Base-by-base conservation (phyloP, 2,329 filamentous ascomycete species). In the Cryphonectria carpinicola region DNA sequence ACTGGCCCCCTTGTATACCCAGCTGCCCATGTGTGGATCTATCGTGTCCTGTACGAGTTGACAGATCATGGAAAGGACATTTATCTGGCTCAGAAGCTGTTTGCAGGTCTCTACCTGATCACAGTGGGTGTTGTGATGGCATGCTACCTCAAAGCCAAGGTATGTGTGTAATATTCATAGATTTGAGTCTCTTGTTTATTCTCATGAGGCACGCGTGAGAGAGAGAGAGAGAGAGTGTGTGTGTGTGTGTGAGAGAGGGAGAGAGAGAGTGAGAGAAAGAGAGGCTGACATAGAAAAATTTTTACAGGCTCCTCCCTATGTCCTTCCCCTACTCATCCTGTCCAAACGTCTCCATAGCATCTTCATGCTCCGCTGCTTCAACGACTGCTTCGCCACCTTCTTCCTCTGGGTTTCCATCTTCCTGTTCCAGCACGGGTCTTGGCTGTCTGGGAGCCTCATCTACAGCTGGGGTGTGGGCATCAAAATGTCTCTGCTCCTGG, bases 1-100 rank as follows among this genome's bases (percentile, higher is more conserved):
- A 99, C 96, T 0, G 96, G 96, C 0, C 96, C 96, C 3, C 86
- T 98, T 66, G 96, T 99, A 72, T 99, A 99, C 82, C 96, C 96
- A 28, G 96, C 94, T 49, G 92, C 90, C 4, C 96, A 99, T 82
- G 92, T 99, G 74, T 97, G 97, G 85, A 92, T 93, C 74, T 99
- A 98, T 83, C 91, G 90, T 54, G 84, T 86, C 2, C 87, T 99
- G 14, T 95, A 97, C 82, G 82, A 89, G 77, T 76, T 97, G 70
- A 98, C 96, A 14, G 84, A 92, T 77, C 81, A 90, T 71, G 96
- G 96, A 7, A 86, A 82, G 66, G 85, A 98, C 79, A 93, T 98
- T 66, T 80, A 90, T 14, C 80, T 91, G 63, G 95, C 93, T n/a
- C 96, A 99, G 81, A 86, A 90, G 74, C 82, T 98, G 3, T 99